Base-by-base conservation (phyloP, 805 yeast species). In the Blastobotrys robertii region DNA sequence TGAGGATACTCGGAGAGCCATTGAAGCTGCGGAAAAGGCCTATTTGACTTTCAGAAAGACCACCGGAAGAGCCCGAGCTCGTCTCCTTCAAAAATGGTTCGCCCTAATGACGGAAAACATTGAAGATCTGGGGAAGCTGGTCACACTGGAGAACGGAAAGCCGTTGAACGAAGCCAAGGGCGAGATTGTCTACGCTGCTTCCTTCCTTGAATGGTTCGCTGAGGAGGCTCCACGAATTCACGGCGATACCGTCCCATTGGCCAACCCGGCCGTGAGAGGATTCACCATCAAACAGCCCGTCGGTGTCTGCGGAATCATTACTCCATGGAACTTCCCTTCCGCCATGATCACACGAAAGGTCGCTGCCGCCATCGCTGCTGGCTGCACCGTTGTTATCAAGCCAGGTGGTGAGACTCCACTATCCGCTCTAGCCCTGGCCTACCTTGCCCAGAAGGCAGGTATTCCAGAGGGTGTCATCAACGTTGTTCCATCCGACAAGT, bases 141-240 rank as follows among this genome's bases (percentile, higher is more conserved):
- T 77, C 41, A 74, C 81, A 12, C 61, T 75, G 43, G 94, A 83
- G 56, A 83, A 83, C 57, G 94, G 94, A 29, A 83, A 83, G 59
- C 74, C 87, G 1, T 62, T 69, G 8, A 69, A 74, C 1, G 90
- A 83, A 56, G 78, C 88, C 6, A 55, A 64, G 36, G 87, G 86
- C 5, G 92, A 83, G 57, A 70, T 82, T 14, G 51, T 54, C 38
- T 79, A 80, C 52, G 79, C 83, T 5, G 80, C 86, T 1, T 76
- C 85, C 2, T 88, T 82, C 62, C 81, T 84, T 57, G 86, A 84
- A 58, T 88, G 97, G 95, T 88, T 77, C 58, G 70, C 92, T 30
- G 90, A 81, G 58, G 84, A 78, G 51, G 48, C 48, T 11, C 44
- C 38, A 33, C 30, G 44, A 15, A 58, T 73, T 13, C 64, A 73